Evolutionary conservation across 306 rosid species (phyloP).

Genomic region (Sechiopsis laciniata): DNA sequence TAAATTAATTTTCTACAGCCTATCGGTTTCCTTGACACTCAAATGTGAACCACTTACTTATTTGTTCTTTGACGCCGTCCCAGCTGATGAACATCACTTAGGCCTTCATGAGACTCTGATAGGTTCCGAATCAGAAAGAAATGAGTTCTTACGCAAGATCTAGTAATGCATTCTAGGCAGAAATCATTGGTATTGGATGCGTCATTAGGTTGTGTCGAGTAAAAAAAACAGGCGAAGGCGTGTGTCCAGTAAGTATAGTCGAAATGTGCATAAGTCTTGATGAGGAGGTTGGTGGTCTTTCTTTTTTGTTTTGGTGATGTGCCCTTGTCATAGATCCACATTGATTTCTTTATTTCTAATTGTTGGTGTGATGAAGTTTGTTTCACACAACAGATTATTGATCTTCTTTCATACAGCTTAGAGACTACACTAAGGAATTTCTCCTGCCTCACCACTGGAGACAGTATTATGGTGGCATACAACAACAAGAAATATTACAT

Average conservation of each 20-base stretch:
- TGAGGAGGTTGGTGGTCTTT: conserved; percentile 3
- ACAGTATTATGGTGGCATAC: conserved; percentile 97
- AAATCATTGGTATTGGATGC: not conserved
- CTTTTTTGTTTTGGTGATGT: not conserved
- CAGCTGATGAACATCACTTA: too few relatives aligned
- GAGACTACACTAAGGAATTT: conserved; percentile 92
- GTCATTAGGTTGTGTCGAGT: not conserved
- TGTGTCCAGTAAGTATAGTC: too few relatives aligned
- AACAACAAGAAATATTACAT: conserved; percentile 92
- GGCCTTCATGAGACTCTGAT: too few relatives aligned
- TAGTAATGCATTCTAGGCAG: not conserved
- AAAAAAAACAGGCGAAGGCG: too few relatives aligned
- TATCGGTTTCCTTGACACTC: too few relatives aligned
- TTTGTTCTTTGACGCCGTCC: too few relatives aligned
- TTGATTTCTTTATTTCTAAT: not conserved
- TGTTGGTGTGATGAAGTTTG: not conserved
- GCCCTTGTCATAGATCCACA: not conserved
- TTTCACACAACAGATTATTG: not conserved
- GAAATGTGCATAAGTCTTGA: not conserved
- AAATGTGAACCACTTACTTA: too few relatives aligned
- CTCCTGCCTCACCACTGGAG: conserved; percentile 89
- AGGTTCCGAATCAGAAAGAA: too few relatives aligned
- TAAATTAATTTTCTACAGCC: too few relatives aligned
- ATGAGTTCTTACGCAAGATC: not conserved
- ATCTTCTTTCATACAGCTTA: conserved; percentile 12